A percentile compares a stretch with the other conserved stretches of the same genome.
Evolutionary conservation across 2,329 filamentous ascomycete genomes (phyloP).

Genomic region (Fusarium tanahbumbuense): DNA sequence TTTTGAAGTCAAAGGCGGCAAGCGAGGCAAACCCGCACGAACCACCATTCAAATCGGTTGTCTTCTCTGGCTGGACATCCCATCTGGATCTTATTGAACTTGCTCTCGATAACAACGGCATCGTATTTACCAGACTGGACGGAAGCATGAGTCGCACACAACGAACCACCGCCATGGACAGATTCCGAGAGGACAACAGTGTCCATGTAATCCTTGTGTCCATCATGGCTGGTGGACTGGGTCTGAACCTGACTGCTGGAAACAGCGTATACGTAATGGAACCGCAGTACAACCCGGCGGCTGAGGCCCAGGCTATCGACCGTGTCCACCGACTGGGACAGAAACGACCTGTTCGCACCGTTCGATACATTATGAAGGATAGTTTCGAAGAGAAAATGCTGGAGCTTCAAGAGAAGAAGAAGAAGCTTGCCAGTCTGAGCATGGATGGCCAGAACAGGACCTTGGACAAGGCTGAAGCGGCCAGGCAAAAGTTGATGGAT

Average conservation of each 20-base stretch:
- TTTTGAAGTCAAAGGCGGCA: slow-evolving; percentile 72
- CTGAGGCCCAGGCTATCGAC: slow-evolving; percentile 93
- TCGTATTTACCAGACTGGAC: slow-evolving; percentile 84
- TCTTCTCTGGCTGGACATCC: slow-evolving; percentile 96
- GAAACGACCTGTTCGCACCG: slow-evolving; percentile 86
- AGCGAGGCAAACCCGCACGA: slow-evolving; percentile 71
- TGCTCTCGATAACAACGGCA: slow-evolving; percentile 75
- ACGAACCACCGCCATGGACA: slow-evolving; percentile 79
- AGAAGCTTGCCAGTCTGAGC: slow-evolving; percentile 86
- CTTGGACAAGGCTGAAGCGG: slow-evolving; percentile 64
- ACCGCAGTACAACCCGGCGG: slow-evolving; percentile 95
- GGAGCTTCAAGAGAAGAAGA: slow-evolving; percentile 90
- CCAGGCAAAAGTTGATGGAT: slow-evolving; percentile 71
- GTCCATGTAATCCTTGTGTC: slow-evolving; percentile 89
- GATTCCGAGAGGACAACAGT: slow-evolving; percentile 77
- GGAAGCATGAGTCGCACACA: slow-evolving; percentile 84
- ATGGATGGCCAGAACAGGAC: slow-evolving; percentile 73
- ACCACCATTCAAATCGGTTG: slow-evolving; percentile 87
- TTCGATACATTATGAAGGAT: slow-evolving; percentile 87
- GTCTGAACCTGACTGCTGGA: slow-evolving; percentile 88
- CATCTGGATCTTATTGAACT: slow-evolving; percentile 93
- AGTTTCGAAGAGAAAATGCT: slow-evolving; percentile 97
- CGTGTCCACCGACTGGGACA: slow-evolving; percentile 93
- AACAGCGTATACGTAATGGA: slow-evolving; percentile 97
- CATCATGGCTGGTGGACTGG: slow-evolving; percentile 90